phyloP scores from a whole-genome alignment of 2,329 filamentous ascomycete species.

The Gliomastix tumulicola region DNA sequence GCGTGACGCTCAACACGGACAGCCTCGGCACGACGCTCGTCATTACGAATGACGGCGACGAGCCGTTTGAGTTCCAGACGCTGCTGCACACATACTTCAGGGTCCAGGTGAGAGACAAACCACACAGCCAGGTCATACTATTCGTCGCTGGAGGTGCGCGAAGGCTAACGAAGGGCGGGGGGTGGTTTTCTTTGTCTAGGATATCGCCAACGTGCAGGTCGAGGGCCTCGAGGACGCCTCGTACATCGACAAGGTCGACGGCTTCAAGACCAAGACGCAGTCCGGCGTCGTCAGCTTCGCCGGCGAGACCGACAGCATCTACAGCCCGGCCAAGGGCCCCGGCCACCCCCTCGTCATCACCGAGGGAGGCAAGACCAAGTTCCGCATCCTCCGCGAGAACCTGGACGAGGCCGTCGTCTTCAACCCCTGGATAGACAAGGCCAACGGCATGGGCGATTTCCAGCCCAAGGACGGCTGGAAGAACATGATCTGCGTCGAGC shows the following conservation, averaged over 20 bases:
- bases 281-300: constrained; percentile 60
- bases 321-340: constrained; percentile 62
- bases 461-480: constrained; percentile 83
- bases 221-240: constrained; percentile 68
- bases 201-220: constrained; percentile 68
- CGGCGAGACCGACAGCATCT: constrained; percentile 82
- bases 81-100: constrained; percentile 87
- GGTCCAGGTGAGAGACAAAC: constrained; percentile 60
- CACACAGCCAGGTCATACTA: too few relatives aligned
- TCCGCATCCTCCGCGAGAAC: constrained; percentile 75
- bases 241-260: constrained; percentile 81
- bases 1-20: constrained; percentile 72
- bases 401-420: constrained; percentile 86
- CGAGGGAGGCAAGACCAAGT: constrained; percentile 56
- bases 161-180: not conserved
- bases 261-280: constrained; percentile 56
- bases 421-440: constrained; percentile 93
- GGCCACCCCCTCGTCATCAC: constrained; percentile 50
- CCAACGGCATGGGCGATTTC: constrained; percentile 77
- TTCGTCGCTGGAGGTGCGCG: too few relatives aligned
- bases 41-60: constrained; percentile 78
- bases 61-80: constrained; percentile 84
- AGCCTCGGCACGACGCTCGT: constrained; percentile 75
- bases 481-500: constrained; percentile 92
- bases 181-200: constrained; percentile 39